A percentile compares a stretch with the other conserved stretches of the same genome.
Evolutionary conservation across 1,139 yeast species (phyloP).

Genomic region (Diutina sp.): DNA sequence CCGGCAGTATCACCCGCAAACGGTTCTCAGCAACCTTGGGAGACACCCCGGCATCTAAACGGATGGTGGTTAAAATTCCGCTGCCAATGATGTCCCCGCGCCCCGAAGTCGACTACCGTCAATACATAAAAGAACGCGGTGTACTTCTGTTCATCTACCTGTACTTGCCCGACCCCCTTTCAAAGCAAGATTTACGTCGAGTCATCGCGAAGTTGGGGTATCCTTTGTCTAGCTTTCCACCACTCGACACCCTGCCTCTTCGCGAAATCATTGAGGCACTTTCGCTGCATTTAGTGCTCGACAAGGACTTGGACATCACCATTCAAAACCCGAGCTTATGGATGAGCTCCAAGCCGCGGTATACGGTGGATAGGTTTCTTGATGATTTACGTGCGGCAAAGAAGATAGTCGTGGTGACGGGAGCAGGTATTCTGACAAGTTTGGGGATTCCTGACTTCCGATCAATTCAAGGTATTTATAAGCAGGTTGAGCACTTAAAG

Average conservation of each 20-base stretch:
- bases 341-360: slow-evolving; percentile 1
- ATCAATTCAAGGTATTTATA: slow-evolving; percentile 78
- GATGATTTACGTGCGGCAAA: slow-evolving; percentile 36
- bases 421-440: slow-evolving; percentile 93
- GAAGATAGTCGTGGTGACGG: slow-evolving; percentile 71
- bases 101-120: not conserved
- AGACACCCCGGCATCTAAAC: not conserved
- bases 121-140: not conserved
- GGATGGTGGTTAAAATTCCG: not conserved
- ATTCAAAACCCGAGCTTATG: slow-evolving; percentile 2
- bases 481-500: slow-evolving; percentile 52
- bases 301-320: slow-evolving; percentile 41
- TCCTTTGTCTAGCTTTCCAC: not conserved
- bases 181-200: not conserved
- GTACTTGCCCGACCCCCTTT: not conserved
- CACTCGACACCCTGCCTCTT: not conserved
- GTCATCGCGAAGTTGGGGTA: not conserved
- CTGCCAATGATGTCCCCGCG: not conserved
- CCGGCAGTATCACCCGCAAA: not conserved
- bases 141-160: not conserved
- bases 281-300: slow-evolving; percentile 15
- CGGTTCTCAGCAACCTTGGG: not conserved
- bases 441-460: slow-evolving; percentile 94
- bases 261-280: slow-evolving; percentile 1
- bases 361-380: slow-evolving; percentile 50